phyloP scores from a whole-genome alignment of 768 basidiomycete genomes.

The Lentinula guzmanii region DNA sequence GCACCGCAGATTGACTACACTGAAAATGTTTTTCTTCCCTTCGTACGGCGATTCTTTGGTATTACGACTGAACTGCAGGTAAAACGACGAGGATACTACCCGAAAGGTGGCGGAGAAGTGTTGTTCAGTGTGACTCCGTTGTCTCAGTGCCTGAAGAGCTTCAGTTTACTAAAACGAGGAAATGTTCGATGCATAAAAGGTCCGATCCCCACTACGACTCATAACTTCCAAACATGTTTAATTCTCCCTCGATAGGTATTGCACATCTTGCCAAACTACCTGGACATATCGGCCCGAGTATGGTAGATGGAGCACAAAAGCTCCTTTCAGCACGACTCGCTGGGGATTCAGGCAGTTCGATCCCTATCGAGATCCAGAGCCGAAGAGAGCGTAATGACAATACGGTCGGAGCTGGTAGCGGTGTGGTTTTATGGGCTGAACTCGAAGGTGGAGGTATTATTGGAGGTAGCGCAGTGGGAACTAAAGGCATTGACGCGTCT shows the following conservation, averaged over 20 bases:
- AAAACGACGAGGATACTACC: slow-evolving; percentile 61
- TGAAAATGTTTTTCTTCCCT: slow-evolving; percentile 61
- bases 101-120: slow-evolving; percentile 67
- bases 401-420: slow-evolving; percentile 59
- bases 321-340: slow-evolving; percentile 34
- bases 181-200: slow-evolving; percentile 45
- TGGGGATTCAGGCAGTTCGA: slow-evolving; percentile 7
- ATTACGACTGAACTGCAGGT: slow-evolving; percentile 40
- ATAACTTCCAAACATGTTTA: not conserved
- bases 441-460: slow-evolving; percentile 61
- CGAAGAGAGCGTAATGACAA: slow-evolving; percentile 37
- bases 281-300: slow-evolving; percentile 42
- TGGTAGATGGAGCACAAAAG: slow-evolving; percentile 48
- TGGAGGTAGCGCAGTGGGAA: slow-evolving; percentile 63
- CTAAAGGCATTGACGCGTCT: slow-evolving; percentile 37
- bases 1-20: slow-evolving; percentile 79
- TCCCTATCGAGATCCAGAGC: slow-evolving; percentile 33
- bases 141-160: slow-evolving; percentile 26
- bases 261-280: slow-evolving; percentile 70
- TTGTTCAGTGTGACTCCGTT: slow-evolving; percentile 37
- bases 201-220: too few relatives aligned
- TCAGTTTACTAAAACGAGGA: slow-evolving; percentile 55
- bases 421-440: slow-evolving; percentile 73
- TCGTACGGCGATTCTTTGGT: slow-evolving; percentile 54
- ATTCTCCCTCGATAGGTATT: slow-evolving; percentile 11